Conservation (phyloP, 2,329 filamentous ascomycete species). For the Thelonectria discophora region DNA sequence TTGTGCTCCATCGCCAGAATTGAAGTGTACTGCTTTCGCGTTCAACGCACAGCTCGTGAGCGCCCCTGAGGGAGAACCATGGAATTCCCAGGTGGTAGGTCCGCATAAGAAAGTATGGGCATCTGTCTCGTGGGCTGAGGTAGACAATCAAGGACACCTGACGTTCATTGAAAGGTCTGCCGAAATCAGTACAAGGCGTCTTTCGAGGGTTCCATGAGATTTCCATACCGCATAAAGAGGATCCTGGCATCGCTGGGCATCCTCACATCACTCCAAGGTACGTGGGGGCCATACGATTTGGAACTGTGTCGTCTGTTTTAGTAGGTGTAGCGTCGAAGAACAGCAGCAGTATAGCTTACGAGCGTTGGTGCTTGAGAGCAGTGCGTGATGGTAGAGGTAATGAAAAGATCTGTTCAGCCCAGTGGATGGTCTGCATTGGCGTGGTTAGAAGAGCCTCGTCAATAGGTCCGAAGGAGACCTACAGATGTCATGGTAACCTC, state of each 20-base stretch:
- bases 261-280: slow-evolving; percentile 53
- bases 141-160: slow-evolving; percentile 63
- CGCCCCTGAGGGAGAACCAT: slow-evolving; percentile 60
- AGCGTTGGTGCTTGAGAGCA: slow-evolving; percentile 53
- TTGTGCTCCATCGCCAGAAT: slow-evolving; percentile 61
- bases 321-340: neutral
- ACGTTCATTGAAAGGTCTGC: slow-evolving; percentile 64
- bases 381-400: slow-evolving; percentile 61
- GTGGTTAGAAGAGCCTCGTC: slow-evolving; percentile 11
- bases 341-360: slow-evolving; percentile 37
- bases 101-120: slow-evolving; percentile 59
- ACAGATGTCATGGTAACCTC: slow-evolving; percentile 34
- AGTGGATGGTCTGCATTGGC: slow-evolving; percentile 58
- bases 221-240: slow-evolving; percentile 62
- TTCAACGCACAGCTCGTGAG: slow-evolving; percentile 63
- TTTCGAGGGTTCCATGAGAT: neutral
- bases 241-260: slow-evolving; percentile 60
- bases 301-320: slow-evolving; percentile 48
- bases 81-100: slow-evolving; percentile 50
- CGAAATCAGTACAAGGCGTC: slow-evolving; percentile 6
- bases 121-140: slow-evolving; percentile 53
- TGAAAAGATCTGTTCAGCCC: slow-evolving; percentile 69
- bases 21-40: slow-evolving; percentile 59
- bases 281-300: slow-evolving; percentile 56
- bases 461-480: neutral